phyloP scores from a whole-genome alignment of 257 asterid species.

The Plectranthus barbatus region DNA sequence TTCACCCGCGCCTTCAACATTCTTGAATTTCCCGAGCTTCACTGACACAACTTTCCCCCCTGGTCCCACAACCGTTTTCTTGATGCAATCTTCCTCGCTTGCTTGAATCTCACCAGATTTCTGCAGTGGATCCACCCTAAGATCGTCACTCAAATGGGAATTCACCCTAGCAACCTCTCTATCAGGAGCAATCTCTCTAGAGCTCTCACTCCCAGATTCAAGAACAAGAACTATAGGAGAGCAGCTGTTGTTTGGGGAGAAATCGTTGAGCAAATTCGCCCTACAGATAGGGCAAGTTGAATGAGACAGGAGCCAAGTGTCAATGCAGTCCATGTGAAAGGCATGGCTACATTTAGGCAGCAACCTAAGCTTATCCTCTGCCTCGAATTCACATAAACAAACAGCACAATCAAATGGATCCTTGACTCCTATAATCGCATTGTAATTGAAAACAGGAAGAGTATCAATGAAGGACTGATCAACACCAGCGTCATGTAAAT shows the following conservation, averaged over 20 bases:
- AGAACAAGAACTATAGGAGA: conserved; percentile 75
- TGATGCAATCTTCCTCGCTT: conserved; percentile 23
- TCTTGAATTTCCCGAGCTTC: conserved; percentile 80
- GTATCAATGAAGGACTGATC: conserved; percentile 91
- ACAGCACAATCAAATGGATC: conserved; percentile 96
- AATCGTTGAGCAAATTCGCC: conserved; percentile 59
- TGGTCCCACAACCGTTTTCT: neutral
- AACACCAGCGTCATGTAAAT: conserved; percentile 85
- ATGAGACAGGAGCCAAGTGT: conserved; percentile 90
- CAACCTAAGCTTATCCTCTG: conserved; percentile 68
- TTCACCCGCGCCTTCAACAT: conserved; percentile 40
- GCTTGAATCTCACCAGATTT: conserved; percentile 50
- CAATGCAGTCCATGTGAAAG: conserved; percentile 92
- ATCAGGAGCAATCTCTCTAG: conserved; percentile 46
- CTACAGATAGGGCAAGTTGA: conserved; percentile 98
- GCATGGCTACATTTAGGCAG: conserved; percentile 94
- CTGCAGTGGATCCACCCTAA: conserved; percentile 8
- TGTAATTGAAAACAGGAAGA: conserved; percentile 70
- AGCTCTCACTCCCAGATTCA: conserved; percentile 74
- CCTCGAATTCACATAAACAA: conserved; percentile 81
- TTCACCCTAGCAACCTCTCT: conserved; percentile 35
- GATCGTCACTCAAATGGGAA: conserved; percentile 45
- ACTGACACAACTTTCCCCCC: conserved; percentile 61
- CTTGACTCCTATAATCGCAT: conserved; percentile 75
- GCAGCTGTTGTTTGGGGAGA: conserved; percentile 21